Evolutionary conservation across 2,329 filamentous ascomycete genomes (phyloP).

Genomic region (Thielaviopsis ethacetica): DNA sequence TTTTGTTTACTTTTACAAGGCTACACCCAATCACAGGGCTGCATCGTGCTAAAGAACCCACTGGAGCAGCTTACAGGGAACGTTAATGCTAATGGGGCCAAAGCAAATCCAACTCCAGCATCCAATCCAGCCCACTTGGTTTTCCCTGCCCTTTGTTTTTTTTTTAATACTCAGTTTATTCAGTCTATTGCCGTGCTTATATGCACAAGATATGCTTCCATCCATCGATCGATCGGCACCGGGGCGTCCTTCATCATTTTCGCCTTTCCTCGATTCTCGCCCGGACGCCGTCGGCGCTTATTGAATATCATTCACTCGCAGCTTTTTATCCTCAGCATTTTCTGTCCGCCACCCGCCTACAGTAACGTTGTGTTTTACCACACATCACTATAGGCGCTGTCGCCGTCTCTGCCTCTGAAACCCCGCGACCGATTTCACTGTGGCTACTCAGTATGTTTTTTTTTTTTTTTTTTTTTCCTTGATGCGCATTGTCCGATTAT

Average conservation of each 20-base stretch:
- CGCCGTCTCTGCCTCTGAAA: background rate
- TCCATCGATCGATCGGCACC: background rate
- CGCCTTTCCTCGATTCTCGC: background rate
- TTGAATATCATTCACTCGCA: background rate
- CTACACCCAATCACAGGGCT: slow-evolving; percentile 4
- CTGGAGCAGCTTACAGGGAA: background rate
- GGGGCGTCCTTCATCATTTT: background rate
- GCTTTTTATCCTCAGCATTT: background rate
- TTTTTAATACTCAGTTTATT: background rate
- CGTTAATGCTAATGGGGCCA: background rate
- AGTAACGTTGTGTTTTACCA: background rate
- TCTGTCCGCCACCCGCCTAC: background rate
- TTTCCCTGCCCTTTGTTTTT: background rate
- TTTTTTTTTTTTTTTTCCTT: background rate
- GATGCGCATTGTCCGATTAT: background rate
- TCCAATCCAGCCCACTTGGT: background rate
- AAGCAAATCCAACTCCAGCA: background rate
- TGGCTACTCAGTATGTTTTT: background rate
- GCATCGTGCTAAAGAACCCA: slow-evolving; percentile 6
- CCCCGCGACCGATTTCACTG: background rate
- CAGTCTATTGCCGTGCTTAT: background rate
- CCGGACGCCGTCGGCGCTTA: background rate
- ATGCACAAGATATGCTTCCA: background rate
- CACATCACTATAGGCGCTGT: background rate
- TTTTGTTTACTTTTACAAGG: slow-evolving; percentile 8